Base-by-base conservation (phyloP, 805 yeast species). In the Suhomyces pyralidae region DNA sequence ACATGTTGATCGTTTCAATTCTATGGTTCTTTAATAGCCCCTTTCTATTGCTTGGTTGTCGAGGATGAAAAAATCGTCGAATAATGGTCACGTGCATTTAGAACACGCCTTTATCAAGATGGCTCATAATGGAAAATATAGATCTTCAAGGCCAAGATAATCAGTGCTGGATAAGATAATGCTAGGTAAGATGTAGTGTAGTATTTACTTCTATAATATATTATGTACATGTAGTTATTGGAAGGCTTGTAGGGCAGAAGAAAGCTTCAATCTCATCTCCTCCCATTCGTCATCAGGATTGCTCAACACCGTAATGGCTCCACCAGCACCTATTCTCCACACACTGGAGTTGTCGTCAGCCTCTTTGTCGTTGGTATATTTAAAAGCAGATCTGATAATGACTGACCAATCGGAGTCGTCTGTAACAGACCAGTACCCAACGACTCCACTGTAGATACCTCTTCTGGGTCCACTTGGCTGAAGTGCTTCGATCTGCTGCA, bases 271-370 rank as follows among this genome's bases (percentile, higher is more conserved):
- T 46, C 78, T 67, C 96, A 94, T 87, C 65, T 94, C 99, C 28
- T 90, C 91, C 87, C 94, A 89, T 67, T 94, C 99, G 2, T 86
- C 93, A 22, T 81, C 82, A n/a, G 77, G 73, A 24, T 89, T 83
- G 64, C 97, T 90, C 55, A 94, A 73, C 2, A 91, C 92, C 0
- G 98, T 94, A 45, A 94, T 84, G 15, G 98, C 99, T 3, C 99
- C 99, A 14, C 99, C 99, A 7, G 99, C 99, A 1, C 99, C 99
- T 51, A 93, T 82, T 56, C 90, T 76, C 96, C 97, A 94, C 5
- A 71, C 62, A 7, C 66, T 63, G 20, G 48, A 50, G 10, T 32
- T 48, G 3, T 42, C 52, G n/a, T 51, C 55, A 46, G 73, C 66
- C 15, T 61, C 67, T 8, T 54, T 49, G 58, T 85, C 90, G 36